Percentiles rank a stretch among this genome's conserved stretches.
Evolutionary conservation across 306 rosid genomes (phyloP).

Genomic region (Cicer pinnatifidum): DNA sequence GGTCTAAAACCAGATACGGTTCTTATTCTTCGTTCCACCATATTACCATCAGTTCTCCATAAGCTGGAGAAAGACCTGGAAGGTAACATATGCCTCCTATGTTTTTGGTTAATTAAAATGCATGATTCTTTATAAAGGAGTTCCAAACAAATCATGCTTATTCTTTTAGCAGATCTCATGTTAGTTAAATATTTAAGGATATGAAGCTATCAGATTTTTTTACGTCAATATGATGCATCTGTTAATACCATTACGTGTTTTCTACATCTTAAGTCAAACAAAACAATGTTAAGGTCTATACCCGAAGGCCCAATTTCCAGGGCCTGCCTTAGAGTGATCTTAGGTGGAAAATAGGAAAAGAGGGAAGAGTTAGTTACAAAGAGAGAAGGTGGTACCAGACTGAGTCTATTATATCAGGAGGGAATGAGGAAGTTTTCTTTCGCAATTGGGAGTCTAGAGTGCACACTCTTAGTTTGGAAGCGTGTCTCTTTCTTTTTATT

Average conservation of each 20-base stretch:
- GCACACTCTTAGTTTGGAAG: background rate
- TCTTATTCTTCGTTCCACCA: constrained; percentile 63
- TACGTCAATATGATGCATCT: constrained; percentile 5
- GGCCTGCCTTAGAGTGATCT: too few relatives aligned
- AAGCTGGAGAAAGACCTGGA: constrained; percentile 59
- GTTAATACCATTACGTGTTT: constrained; percentile 8
- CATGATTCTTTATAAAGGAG: constrained; percentile 40
- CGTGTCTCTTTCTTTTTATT: background rate
- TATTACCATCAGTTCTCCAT: constrained; percentile 53
- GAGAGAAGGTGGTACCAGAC: background rate
- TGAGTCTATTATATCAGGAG: background rate
- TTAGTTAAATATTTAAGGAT: constrained; percentile 15
- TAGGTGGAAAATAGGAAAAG: too few relatives aligned
- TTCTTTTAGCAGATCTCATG: constrained; percentile 12
- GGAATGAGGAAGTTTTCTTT: constrained; percentile 3
- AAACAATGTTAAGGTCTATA: background rate
- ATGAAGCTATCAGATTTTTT: background rate
- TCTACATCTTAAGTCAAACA: background rate
- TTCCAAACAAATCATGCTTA: constrained; percentile 15
- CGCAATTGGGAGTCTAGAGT: constrained; percentile 4
- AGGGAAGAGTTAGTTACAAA: too few relatives aligned
- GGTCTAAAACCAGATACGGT: constrained; percentile 70
- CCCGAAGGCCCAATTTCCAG: background rate
- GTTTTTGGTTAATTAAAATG: constrained; percentile 37
- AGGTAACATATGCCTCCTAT: constrained; percentile 56